These are phyloP conservation scores for Salix exigua DNA, from an alignment of 345 rosid genomes.

Conservation along the genomic window DNA sequence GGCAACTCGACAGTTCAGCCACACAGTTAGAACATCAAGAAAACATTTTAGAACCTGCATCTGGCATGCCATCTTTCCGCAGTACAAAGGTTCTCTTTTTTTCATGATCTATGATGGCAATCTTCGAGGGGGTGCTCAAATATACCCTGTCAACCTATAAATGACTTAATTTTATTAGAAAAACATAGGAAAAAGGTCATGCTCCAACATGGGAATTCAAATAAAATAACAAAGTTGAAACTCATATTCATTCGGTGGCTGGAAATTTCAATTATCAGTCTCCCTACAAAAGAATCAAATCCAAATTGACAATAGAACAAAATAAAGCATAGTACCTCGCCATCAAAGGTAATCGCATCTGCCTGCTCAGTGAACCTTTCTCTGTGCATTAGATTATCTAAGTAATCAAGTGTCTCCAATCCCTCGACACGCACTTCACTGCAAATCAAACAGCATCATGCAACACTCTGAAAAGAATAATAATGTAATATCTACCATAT, in stretches of 20 bases:
- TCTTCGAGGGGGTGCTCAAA: slow-evolving; percentile 85
- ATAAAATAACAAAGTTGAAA: not conserved
- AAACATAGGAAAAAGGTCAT: not conserved
- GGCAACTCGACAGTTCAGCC: not conserved
- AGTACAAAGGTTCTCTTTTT: slow-evolving; percentile 86
- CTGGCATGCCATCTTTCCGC: slow-evolving; percentile 80
- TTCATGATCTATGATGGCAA: slow-evolving; percentile 93
- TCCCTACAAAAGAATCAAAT: not conserved
- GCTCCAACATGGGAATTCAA: not conserved
- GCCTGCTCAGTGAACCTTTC: slow-evolving; percentile 94
- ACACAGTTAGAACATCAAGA: not conserved
- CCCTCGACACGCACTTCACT: slow-evolving; percentile 99
- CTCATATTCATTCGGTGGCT: not conserved
- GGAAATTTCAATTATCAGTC: not conserved
- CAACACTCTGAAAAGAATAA: slow-evolving; percentile 12
- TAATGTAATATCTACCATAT: slow-evolving; percentile 1
- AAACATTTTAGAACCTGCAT: slow-evolving; percentile 55
- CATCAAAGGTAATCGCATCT: slow-evolving; percentile 91
- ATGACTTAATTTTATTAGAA: not conserved
- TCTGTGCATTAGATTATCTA: slow-evolving; percentile 61
- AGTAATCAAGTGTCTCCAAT: slow-evolving; percentile 92
- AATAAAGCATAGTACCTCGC: slow-evolving; percentile 51
- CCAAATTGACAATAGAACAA: not conserved
- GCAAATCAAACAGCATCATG: slow-evolving; percentile 38
- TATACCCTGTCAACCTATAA: slow-evolving; percentile 74